Evolutionary conservation across 2,329 filamentous ascomycete species (phyloP).

Genomic region (Tympanopsis confertula): DNA sequence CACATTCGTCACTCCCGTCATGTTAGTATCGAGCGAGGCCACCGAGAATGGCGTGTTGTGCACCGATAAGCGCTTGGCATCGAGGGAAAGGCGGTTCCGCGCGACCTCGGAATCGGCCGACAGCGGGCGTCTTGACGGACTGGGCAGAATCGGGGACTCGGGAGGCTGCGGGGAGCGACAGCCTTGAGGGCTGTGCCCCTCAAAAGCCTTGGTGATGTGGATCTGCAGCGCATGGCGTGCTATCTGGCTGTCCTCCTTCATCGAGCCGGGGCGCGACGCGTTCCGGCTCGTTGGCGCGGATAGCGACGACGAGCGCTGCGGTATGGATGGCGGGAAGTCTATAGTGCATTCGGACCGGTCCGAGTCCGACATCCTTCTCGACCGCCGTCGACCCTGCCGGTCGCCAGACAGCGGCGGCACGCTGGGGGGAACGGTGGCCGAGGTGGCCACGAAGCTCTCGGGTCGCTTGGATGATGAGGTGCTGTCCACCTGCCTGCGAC

Average conservation of each 20-base stretch:
- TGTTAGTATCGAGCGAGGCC: conserved; percentile 39
- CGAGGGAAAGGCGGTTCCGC: conserved; percentile 39
- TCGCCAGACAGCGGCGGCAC: background rate
- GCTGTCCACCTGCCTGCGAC: conserved; percentile 40
- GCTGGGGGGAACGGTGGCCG: no score
- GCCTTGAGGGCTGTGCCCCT: conserved; percentile 10
- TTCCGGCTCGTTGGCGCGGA: conserved; percentile 52
- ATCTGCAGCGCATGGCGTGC: conserved; percentile 34
- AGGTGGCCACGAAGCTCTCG: background rate
- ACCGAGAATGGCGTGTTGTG: conserved; percentile 53
- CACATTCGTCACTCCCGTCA: conserved; percentile 30
- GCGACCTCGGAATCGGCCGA: conserved; percentile 29
- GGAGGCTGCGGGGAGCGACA: no score
- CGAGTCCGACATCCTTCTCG: conserved; percentile 31
- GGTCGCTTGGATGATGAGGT: conserved; percentile 29
- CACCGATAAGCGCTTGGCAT: conserved; percentile 37
- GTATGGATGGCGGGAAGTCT: conserved; percentile 46
- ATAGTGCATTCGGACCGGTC: conserved; percentile 41
- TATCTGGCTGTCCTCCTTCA: conserved; percentile 41
- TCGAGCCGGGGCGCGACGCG: conserved; percentile 37
- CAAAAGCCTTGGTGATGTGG: conserved; percentile 14
- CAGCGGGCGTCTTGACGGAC: conserved; percentile 9
- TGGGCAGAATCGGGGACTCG: conserved; percentile 10
- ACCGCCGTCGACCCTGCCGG: conserved; percentile 15
- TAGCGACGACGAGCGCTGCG: conserved; percentile 44